These are phyloP conservation scores for Achlya hypogyna DNA, from an alignment of 352 stramenopile genomes.

Conservation along the genomic window DNA sequence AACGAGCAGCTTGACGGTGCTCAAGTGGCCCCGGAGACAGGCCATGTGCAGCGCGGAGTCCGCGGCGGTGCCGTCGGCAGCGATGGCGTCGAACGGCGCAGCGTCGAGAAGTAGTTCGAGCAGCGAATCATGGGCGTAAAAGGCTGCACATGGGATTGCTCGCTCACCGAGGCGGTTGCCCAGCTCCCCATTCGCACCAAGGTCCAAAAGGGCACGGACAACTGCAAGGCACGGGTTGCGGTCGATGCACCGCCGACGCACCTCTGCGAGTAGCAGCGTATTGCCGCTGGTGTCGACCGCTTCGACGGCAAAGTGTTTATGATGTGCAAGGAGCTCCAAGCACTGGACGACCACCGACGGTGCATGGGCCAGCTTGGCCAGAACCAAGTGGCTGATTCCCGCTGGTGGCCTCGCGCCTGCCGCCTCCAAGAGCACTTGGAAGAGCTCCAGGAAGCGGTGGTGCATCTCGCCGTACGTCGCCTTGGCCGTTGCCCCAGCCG, in stretches of 20 bases:
- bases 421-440: not conserved
- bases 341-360: conserved; percentile 1
- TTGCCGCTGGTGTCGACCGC: not conserved
- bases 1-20: conserved; percentile 4
- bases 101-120: conserved; percentile 7
- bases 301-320: not conserved
- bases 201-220: conserved; percentile 1
- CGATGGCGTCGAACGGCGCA: not conserved
- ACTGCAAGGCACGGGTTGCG: conserved; percentile 3
- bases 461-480: not conserved
- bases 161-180: not conserved
- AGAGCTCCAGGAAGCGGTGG: not conserved
- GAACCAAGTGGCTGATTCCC: not conserved
- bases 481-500: not conserved
- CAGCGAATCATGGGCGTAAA: conserved; percentile 3
- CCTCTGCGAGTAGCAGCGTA: conserved; percentile 7
- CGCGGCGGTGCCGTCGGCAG: not conserved
- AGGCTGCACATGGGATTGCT: conserved; percentile 9
- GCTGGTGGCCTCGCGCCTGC: not conserved
- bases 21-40: conserved; percentile 9
- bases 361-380: not conserved
- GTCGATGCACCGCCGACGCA: not conserved
- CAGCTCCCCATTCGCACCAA: conserved; percentile 4
- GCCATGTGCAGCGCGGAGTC: conserved; percentile 17
- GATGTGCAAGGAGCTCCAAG: not conserved